These are phyloP conservation scores for Leccinum ochraceum DNA, from an alignment of 768 basidiomycete genomes.

Conservation along the genomic window DNA sequence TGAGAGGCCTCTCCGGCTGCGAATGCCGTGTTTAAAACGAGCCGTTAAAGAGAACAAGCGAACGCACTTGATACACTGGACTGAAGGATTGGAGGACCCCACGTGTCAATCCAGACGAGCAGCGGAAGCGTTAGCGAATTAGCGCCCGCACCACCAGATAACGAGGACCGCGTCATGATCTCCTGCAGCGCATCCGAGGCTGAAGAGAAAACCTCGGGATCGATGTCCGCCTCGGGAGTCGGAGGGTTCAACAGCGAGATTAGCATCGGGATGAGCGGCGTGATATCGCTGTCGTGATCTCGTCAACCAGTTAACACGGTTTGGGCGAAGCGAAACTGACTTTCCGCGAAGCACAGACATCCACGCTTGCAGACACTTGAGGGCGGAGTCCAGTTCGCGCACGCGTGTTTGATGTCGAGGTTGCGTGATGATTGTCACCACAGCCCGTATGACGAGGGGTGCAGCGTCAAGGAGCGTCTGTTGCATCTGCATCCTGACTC, in stretches of 20 bases:
- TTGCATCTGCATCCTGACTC: conserved; percentile 24
- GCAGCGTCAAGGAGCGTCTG: conserved; percentile 67
- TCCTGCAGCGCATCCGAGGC: conserved; percentile 77
- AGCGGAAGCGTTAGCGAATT: conserved; percentile 82
- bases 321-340: conserved; percentile 41
- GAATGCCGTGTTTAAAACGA: background rate
- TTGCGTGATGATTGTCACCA: conserved; percentile 56
- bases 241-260: too few species aligned
- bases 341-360: conserved; percentile 65
- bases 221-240: conserved; percentile 9
- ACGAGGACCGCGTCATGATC: conserved; percentile 70
- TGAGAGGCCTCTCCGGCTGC: conserved; percentile 43
- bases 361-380: conserved; percentile 86
- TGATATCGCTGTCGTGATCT: too few species aligned
- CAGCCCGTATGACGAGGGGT: conserved; percentile 68
- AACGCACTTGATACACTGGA: conserved; percentile 38
- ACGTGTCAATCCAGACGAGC: conserved; percentile 69
- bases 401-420: conserved; percentile 31
- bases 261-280: too few species aligned
- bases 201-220: conserved; percentile 57
- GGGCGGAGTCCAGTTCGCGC: conserved; percentile 62
- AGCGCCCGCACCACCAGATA: conserved; percentile 68
- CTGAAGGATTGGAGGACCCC: conserved; percentile 50
- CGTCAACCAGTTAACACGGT: conserved; percentile 1
- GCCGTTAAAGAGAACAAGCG: background rate